Evolutionary conservation across 1,284 basidiomycete species (phyloP).

Genomic region (Fistulinella cinereoalba): DNA sequence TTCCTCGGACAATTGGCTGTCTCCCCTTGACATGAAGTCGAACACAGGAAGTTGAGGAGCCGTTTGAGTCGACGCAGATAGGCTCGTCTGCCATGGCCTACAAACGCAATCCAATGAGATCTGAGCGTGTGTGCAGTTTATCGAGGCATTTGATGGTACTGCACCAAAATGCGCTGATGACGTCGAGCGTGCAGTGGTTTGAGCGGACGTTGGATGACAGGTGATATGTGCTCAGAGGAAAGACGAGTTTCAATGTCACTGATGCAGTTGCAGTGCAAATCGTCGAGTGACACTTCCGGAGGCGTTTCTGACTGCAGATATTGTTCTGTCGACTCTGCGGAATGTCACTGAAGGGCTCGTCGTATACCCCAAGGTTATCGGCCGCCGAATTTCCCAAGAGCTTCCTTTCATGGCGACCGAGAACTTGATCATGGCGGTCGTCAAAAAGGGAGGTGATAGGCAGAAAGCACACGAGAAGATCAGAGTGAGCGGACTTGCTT

Average conservation of each 20-base stretch:
- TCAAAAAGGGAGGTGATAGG: conserved; percentile 91
- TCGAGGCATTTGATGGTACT: conserved; percentile 90
- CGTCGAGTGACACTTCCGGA: conserved; percentile 95
- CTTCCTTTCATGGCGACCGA: conserved; percentile 99
- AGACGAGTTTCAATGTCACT: conserved; percentile 5
- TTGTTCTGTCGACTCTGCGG: conserved; percentile 91
- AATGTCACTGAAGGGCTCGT: conserved; percentile 98
- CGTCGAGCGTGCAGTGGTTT: conserved; percentile 92
- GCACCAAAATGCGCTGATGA: conserved; percentile 93
- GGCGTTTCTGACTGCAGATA: conserved; percentile 96
- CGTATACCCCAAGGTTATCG: conserved; percentile 96
- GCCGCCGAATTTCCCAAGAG: conserved; percentile 88
- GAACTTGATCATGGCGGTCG: conserved; percentile 99
- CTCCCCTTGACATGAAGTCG: conserved; percentile 4
- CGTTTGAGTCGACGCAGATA: conserved; percentile 98
- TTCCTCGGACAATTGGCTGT: background rate
- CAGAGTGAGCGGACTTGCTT: conserved; percentile 51
- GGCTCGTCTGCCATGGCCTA: conserved; percentile 99
- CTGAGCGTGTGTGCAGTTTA: conserved; percentile 94
- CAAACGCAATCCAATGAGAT: conserved; percentile 99
- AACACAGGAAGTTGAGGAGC: conserved; percentile 90
- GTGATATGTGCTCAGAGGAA: conserved; percentile 36
- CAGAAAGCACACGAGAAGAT: conserved; percentile 98
- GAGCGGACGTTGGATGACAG: conserved; percentile 95
- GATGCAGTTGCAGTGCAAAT: conserved; percentile 67